A percentile compares a stretch with the other conserved stretches of the same genome.
These are phyloP conservation scores for Eutrema heterophyllum DNA, from an alignment of 345 rosid species.

Conservation along the genomic window DNA sequence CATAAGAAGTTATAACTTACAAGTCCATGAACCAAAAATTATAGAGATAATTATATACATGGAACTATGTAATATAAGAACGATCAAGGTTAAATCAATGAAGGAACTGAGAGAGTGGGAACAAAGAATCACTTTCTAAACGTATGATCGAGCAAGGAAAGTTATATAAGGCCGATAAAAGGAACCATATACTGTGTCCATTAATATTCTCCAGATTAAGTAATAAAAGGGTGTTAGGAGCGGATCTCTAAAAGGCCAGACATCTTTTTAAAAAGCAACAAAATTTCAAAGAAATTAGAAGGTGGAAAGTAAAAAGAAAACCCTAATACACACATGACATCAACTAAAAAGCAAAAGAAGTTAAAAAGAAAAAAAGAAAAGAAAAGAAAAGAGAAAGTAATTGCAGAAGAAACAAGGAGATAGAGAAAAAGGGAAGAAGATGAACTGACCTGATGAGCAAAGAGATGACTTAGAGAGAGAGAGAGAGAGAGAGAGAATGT, in stretches of 20 bases:
- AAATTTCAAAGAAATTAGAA: constrained; percentile 24
- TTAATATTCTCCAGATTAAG: background rate
- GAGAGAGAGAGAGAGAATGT: constrained; percentile 5
- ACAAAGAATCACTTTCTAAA: constrained; percentile 28
- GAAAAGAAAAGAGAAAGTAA: constrained; percentile 12
- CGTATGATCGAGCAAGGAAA: constrained; percentile 10
- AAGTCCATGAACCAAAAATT: constrained; percentile 6
- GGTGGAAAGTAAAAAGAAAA: constrained; percentile 25
- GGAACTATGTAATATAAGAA: background rate
- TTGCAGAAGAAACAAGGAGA: constrained; percentile 36
- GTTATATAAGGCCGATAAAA: background rate
- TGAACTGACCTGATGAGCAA: constrained; percentile 33
- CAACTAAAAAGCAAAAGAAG: constrained; percentile 18
- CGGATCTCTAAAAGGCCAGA: constrained; percentile 23
- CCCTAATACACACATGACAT: constrained; percentile 27
- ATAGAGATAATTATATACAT: constrained; percentile 14
- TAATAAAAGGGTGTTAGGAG: constrained; percentile 13
- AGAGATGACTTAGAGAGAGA: constrained; percentile 32
- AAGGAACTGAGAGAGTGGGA: constrained; percentile 19
- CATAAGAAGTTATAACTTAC: background rate
- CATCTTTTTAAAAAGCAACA: constrained; percentile 8
- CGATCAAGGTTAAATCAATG: background rate
- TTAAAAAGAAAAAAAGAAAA: background rate
- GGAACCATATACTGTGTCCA: background rate
- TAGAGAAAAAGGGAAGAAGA: constrained; percentile 31